Evolutionary conservation across 1,139 yeast species (phyloP).

Genomic region (Schizosaccharomyces versatilis): DNA sequence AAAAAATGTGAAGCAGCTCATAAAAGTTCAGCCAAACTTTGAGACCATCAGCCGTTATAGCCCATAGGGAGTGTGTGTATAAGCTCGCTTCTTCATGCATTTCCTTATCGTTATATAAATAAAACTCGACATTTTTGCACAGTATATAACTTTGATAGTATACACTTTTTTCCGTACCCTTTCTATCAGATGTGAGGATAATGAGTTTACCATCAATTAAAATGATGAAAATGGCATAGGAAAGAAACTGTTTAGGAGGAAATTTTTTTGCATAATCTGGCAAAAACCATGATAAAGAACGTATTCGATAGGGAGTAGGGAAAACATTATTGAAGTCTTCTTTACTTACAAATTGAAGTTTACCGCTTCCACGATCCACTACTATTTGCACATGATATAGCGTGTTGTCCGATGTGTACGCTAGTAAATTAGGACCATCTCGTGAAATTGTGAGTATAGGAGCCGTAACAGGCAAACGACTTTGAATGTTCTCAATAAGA

Average conservation of each 20-base stretch:
- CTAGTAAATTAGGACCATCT: constrained; percentile 18
- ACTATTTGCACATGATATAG: constrained; percentile 17
- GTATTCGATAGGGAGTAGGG: constrained; percentile 21
- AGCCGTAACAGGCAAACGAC: constrained; percentile 15
- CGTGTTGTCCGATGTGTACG: constrained; percentile 17
- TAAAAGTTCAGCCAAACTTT: constrained; percentile 16
- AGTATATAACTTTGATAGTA: neutral
- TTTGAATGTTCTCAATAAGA: constrained; percentile 16
- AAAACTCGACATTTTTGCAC: neutral
- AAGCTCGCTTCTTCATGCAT: constrained; percentile 14
- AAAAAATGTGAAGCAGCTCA: constrained; percentile 23
- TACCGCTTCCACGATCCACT: constrained; percentile 11
- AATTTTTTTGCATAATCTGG: constrained; percentile 13
- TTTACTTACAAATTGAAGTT: constrained; percentile 16
- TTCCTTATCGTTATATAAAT: constrained; percentile 9
- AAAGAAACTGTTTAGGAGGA: constrained; percentile 12
- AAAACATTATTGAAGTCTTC: constrained; percentile 19
- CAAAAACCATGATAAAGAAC: constrained; percentile 16
- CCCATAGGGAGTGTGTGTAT: constrained; percentile 18
- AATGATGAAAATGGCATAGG: constrained; percentile 16
- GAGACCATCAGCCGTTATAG: constrained; percentile 20
- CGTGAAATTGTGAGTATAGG: constrained; percentile 17
- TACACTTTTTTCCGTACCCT: neutral
- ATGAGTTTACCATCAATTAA: constrained; percentile 20
- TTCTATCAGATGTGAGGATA: constrained; percentile 9